phyloP scores from a whole-genome alignment of 2,329 filamentous ascomycete genomes.

The Neopestalotiopsis sp. region DNA sequence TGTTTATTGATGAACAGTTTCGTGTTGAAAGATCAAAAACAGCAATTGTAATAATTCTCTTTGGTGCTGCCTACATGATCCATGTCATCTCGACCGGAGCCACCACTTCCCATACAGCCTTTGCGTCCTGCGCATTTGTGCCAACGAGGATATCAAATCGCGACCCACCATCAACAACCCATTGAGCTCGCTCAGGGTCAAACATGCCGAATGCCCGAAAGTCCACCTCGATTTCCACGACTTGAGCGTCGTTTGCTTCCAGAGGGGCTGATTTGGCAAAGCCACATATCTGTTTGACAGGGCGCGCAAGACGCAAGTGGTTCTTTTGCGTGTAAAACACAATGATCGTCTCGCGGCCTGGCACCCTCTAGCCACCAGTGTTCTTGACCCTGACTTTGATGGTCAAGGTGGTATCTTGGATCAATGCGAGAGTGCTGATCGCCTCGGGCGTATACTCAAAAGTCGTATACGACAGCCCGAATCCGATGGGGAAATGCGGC shows the following conservation, averaged over 20 bases:
- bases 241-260: background rate
- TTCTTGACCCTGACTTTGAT: background rate
- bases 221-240: background rate
- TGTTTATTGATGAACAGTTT: too few relatives aligned
- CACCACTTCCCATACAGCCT: background rate
- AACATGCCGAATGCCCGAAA: background rate
- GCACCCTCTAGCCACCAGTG: background rate
- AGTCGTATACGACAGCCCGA: background rate
- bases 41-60: too few relatives aligned
- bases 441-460: background rate
- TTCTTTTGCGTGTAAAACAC: background rate
- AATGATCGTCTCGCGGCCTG: background rate
- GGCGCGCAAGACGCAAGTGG: background rate
- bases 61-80: background rate
- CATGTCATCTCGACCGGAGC: background rate
- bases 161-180: background rate
- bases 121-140: background rate
- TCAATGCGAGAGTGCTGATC: background rate
- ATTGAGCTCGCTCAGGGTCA: background rate
- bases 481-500: background rate
- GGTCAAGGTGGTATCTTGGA: background rate
- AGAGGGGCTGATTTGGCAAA: background rate
- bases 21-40: too few relatives aligned
- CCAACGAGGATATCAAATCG: background rate
- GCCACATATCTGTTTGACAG: background rate